Evolutionary conservation across 257 asterid genomes (phyloP), one percentile per base, ranked within the genome.

Genomic region (Voacanga thouarsii): DNA sequence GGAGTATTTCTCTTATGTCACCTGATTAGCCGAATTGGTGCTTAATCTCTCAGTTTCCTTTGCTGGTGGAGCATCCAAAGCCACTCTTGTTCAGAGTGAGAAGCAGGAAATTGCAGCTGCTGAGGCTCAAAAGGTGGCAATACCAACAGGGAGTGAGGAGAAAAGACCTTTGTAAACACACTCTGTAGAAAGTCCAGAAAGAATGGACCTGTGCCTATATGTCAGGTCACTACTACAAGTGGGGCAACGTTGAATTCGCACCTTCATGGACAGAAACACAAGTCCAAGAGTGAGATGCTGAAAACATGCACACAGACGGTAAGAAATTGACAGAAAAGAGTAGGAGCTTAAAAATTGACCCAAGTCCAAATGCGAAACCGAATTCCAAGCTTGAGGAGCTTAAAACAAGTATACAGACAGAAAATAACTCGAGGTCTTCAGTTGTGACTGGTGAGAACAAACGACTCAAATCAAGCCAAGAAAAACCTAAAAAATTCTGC

Each of bases 231-330:
- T 3, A 59, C 79, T 56, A 0, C 63, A 7, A 56, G 84, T 47
- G 86, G 79, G 81, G 28, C 5, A 26, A 6, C 2, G 53, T 85
- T 59, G 81, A 63, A 15, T 50, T 7, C 39, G 4, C 92, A 87
- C 81, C 83, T 85, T 44, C 55, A n/a, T 3, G 90, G 92, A 50
- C 65, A 1, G 6, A 85, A 61, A 49, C 92, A 89, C 80, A 75
- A 41, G 69, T 51, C 76, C 78, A 80, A 28, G 0, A 45, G 57
- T 60, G 51, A 0, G 77, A 63, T 69, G 79, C 81, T 81, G 30
- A 83, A 71, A 24, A 26, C 16, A 60, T 24, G 8, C 7, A 21
- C 41, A 33, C 37, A 33, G 37, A 33, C 68, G 12, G 45, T 18
- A 5, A 53, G 71, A 72, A 67, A n/a, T n/a, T 19, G 43, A 66